Conservation (phyloP, 805 yeast species). For the Saccharomyces kudriavzevii region DNA sequence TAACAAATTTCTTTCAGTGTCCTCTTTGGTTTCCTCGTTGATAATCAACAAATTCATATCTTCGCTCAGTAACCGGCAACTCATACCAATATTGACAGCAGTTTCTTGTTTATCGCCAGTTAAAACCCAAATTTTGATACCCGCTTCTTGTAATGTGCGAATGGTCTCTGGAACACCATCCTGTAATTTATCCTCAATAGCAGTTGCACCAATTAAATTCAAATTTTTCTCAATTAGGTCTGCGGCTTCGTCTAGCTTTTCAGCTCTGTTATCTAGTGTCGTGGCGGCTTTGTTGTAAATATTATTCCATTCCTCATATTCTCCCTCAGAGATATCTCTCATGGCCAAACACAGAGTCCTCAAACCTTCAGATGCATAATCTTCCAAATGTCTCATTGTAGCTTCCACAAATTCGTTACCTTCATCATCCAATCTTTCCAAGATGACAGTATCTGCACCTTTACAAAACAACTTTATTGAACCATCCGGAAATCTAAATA, state of each 20-base stretch:
- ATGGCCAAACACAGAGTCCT: slow-evolving; percentile 90
- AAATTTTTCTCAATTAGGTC: slow-evolving; percentile 77
- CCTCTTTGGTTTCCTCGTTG: slow-evolving; percentile 77
- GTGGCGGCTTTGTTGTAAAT: slow-evolving; percentile 75
- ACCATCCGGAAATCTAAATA: slow-evolving; percentile 92
- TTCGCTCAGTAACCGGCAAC: slow-evolving; percentile 86
- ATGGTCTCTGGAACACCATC: slow-evolving; percentile 98
- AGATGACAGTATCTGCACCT: slow-evolving; percentile 95
- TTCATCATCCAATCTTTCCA: slow-evolving; percentile 66
- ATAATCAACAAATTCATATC: slow-evolving; percentile 90
- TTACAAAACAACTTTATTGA: slow-evolving; percentile 79
- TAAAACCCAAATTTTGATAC: slow-evolving; percentile 93
- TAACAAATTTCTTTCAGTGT: slow-evolving; percentile 60
- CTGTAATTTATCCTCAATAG: slow-evolving; percentile 94
- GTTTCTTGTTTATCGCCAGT: slow-evolving; percentile 99
- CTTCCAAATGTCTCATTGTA: slow-evolving; percentile 82
- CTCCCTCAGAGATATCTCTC: slow-evolving; percentile 69
- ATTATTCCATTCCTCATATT: slow-evolving; percentile 62
- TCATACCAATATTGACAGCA: slow-evolving; percentile 97
- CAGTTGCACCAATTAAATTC: slow-evolving; percentile 88
- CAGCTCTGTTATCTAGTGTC: slow-evolving; percentile 64
- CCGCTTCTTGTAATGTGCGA: slow-evolving; percentile 90
- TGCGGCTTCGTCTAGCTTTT: slow-evolving; percentile 78
- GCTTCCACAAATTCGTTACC: slow-evolving; percentile 74
- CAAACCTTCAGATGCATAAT: slow-evolving; percentile 92